phyloP scores from a whole-genome alignment of 1,139 yeast genomes.

The Diutina mesorugosa region DNA sequence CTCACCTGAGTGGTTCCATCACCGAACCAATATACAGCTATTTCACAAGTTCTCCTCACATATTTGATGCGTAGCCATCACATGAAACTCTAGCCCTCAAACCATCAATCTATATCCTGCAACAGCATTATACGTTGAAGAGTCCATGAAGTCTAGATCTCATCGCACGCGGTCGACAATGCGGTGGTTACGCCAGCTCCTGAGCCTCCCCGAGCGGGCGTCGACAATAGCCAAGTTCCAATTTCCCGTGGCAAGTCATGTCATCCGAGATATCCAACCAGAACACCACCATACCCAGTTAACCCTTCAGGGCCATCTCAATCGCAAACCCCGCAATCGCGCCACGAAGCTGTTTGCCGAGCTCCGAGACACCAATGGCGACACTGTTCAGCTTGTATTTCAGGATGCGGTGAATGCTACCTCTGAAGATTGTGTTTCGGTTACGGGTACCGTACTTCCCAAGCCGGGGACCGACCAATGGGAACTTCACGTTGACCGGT shows the following conservation, averaged over 20 bases:
- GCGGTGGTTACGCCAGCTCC: neutral
- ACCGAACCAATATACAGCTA: no score
- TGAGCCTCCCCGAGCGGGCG: neutral
- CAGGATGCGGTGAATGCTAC: constrained; percentile 27
- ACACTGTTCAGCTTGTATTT: constrained; percentile 48
- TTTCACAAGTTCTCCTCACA: no score
- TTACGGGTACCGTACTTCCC: constrained; percentile 40
- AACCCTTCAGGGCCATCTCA: constrained; percentile 68
- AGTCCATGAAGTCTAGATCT: neutral
- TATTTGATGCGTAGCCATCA: no score
- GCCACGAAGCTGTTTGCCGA: constrained; percentile 50
- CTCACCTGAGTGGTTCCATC: no score
- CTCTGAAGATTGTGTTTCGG: constrained; percentile 65
- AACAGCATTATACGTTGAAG: no score
- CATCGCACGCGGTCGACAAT: neutral
- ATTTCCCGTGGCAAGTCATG: constrained; percentile 26
- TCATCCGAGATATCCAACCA: constrained; percentile 10
- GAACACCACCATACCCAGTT: constrained; percentile 10
- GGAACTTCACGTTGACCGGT: constrained; percentile 43
- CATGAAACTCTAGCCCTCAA: no score
- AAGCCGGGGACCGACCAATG: constrained; percentile 18
- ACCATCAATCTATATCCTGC: no score
- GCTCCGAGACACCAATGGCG: constrained; percentile 62
- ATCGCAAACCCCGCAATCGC: constrained; percentile 46
- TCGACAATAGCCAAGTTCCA: constrained; percentile 13